A percentile compares a stretch with the other conserved stretches of the same genome.
Conservation (phyloP, 2,329 filamentous ascomycete genomes). For the Aspergillus ruber region DNA sequence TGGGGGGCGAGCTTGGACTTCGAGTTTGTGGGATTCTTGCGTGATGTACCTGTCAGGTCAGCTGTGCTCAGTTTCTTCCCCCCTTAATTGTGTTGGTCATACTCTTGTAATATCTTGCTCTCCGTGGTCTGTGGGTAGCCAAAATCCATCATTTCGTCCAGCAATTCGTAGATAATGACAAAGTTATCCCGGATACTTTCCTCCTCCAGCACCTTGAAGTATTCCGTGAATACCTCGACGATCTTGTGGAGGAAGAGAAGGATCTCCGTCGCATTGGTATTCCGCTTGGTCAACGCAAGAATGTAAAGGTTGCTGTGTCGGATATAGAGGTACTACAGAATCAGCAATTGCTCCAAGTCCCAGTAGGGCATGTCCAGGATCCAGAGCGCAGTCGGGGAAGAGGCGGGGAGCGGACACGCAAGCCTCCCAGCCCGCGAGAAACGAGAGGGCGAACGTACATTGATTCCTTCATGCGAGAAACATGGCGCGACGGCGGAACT, state of each 20-base stretch:
- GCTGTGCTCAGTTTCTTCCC: background rate
- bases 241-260: constrained; percentile 96
- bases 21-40: constrained; percentile 96
- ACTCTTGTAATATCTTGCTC: constrained; percentile 94
- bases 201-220: constrained; percentile 98
- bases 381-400: background rate
- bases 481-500: constrained; percentile 94
- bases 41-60: constrained; percentile 69
- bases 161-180: constrained; percentile 95
- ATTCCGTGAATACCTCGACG: constrained; percentile 98
- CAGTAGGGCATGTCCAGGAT: background rate
- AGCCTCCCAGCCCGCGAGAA: background rate
- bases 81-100: constrained; percentile 16
- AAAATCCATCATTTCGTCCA: constrained; percentile 99
- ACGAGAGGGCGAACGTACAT: constrained; percentile 53
- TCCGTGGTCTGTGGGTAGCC: constrained; percentile 98
- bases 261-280: constrained; percentile 97
- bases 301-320: constrained; percentile 98
- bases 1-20: constrained; percentile 89
- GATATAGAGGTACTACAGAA: constrained; percentile 85
- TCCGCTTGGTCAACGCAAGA: constrained; percentile 94
- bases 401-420: constrained; percentile 4
- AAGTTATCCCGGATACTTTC: constrained; percentile 99
- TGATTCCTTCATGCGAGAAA: constrained; percentile 98
- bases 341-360: background rate